phyloP scores from a whole-genome alignment of 2,329 filamentous ascomycete genomes.

The Colletotrichum phormii region DNA sequence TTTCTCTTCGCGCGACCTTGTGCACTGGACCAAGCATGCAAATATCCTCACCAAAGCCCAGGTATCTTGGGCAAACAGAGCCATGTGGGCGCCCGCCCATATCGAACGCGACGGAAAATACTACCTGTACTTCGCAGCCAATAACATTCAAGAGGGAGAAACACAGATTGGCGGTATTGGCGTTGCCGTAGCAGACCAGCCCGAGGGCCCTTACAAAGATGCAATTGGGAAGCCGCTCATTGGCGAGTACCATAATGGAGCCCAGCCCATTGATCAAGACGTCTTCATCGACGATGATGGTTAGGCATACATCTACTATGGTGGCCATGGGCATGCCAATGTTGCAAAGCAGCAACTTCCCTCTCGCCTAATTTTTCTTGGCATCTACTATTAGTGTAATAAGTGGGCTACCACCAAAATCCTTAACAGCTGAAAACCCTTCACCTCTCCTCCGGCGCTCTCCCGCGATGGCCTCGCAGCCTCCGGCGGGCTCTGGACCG shows the following conservation, averaged over 20 bases:
- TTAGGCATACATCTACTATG: conserved; percentile 72
- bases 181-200: too few species aligned
- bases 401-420: too few species aligned
- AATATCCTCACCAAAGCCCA: conserved; percentile 59
- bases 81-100: conserved; percentile 75
- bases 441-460: too few species aligned
- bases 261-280: conserved; percentile 69
- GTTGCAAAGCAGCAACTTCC: conserved; percentile 59
- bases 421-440: too few species aligned
- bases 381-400: too few species aligned
- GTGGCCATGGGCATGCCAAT: conserved; percentile 54
- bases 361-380: too few species aligned
- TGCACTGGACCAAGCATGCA: conserved; percentile 60
- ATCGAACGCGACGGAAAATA: conserved; percentile 69
- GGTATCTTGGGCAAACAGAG: conserved; percentile 73
- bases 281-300: conserved; percentile 68
- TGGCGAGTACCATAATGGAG: conserved; percentile 52
- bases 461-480: too few species aligned
- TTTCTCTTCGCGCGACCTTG: conserved; percentile 60
- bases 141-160: conserved; percentile 58
- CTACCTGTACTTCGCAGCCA: conserved; percentile 71
- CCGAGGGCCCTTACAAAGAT: conserved; percentile 68
- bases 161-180: conserved; percentile 54
- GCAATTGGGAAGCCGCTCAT: conserved; percentile 62
- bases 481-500: too few species aligned